These are phyloP conservation scores for Ganoderma lingzhi DNA, from an alignment of 1,284 basidiomycete species.

Conservation along the genomic window DNA sequence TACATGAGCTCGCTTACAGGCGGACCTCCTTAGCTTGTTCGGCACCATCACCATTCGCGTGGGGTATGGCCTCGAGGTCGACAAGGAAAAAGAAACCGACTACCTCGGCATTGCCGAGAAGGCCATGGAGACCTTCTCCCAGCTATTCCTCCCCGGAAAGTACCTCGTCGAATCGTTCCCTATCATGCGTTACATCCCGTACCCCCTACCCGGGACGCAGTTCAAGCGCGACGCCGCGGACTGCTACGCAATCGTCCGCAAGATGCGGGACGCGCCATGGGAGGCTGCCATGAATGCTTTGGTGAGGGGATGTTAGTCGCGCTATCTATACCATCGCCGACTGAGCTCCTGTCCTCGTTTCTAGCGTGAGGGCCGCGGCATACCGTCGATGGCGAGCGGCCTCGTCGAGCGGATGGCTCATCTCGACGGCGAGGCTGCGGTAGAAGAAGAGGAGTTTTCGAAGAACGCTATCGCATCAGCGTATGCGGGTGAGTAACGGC, in stretches of 20 bases:
- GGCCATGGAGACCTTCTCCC: conserved; percentile 19
- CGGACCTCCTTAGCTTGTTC: not conserved
- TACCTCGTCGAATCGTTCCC: conserved; percentile 26
- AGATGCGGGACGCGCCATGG: conserved; percentile 21
- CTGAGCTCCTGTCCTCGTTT: no score
- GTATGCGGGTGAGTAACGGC: conserved; percentile 17
- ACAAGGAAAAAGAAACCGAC: conserved; percentile 23
- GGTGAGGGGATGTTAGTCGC: conserved; percentile 10
- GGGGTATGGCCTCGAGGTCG: conserved; percentile 43
- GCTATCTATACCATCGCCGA: not conserved
- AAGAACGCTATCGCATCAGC: conserved; percentile 18
- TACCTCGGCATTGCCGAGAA: conserved; percentile 20
- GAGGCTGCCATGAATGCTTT: conserved; percentile 14
- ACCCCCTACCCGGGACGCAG: conserved; percentile 20
- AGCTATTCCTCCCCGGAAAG: conserved; percentile 19
- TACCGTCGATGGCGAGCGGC: conserved; percentile 17
- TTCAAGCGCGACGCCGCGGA: conserved; percentile 22
- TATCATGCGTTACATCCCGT: conserved; percentile 19
- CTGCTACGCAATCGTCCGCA: conserved; percentile 1
- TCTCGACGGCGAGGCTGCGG: not conserved
- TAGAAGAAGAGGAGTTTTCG: conserved; percentile 17
- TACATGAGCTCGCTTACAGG: not conserved
- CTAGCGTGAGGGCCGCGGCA: conserved; percentile 1
- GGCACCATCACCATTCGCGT: conserved; percentile 33
- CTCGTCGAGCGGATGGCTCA: conserved; percentile 9